Evolutionary conservation across 495 filamentous ascomycete genomes (phyloP).

Genomic region (Podospora anserina): DNA sequence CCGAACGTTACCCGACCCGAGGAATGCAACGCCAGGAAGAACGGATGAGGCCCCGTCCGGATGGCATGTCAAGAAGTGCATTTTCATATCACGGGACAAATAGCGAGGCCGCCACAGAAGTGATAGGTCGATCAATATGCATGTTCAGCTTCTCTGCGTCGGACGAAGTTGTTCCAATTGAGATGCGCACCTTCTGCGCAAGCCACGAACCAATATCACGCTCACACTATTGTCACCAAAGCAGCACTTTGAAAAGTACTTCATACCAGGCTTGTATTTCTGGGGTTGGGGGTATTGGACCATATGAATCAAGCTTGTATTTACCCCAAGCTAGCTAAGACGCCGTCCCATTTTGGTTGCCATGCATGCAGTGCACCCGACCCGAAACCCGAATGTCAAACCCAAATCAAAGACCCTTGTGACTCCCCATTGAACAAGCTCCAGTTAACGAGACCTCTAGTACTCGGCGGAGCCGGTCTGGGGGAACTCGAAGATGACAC

Average conservation of each 20-base stretch:
- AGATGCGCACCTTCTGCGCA: background rate
- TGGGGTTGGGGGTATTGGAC: conserved; percentile 14
- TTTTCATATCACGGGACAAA: background rate
- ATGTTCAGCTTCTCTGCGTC: background rate
- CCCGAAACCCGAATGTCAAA: conserved; percentile 34
- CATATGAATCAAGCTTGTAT: conserved; percentile 31
- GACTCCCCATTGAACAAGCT: conserved; percentile 29
- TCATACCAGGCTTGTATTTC: conserved; percentile 22
- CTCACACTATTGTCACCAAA: background rate
- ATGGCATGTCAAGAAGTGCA: background rate
- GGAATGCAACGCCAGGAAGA: background rate
- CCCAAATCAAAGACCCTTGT: conserved; percentile 29
- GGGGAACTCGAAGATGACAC: conserved; percentile 96
- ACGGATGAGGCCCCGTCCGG: background rate
- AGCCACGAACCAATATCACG: background rate
- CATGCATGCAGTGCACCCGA: conserved; percentile 31
- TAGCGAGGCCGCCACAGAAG: background rate
- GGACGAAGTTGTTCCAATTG: background rate
- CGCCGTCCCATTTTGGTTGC: conserved; percentile 38
- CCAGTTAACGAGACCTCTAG: conserved; percentile 48
- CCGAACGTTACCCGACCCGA: background rate
- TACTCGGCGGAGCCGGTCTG: conserved; percentile 71
- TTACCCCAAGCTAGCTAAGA: conserved; percentile 38
- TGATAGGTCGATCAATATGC: background rate
- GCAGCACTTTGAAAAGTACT: background rate